A percentile compares a stretch with the other conserved stretches of the same genome.
Conservation (phyloP, 2,329 filamentous ascomycete species). For the Sclerotinia glacialis region DNA sequence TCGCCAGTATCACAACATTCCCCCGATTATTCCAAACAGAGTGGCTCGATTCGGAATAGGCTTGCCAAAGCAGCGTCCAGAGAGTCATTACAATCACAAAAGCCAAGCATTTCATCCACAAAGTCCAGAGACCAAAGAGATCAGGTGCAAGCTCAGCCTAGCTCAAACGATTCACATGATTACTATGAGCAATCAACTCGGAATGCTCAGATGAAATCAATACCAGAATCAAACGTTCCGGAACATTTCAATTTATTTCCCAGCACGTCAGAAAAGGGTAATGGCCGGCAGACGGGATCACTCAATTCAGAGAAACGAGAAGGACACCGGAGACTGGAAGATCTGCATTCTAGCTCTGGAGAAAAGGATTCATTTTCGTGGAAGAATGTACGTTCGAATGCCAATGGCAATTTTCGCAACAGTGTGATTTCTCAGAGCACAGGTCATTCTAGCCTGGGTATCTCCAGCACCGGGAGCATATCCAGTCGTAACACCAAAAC, state of each 20-base stretch:
- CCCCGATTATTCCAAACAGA: slow-evolving; percentile 22
- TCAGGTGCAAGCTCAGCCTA: not conserved
- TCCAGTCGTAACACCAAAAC: slow-evolving; percentile 38
- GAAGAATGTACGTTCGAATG: slow-evolving; percentile 33
- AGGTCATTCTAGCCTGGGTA: slow-evolving; percentile 25
- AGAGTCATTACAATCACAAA: slow-evolving; percentile 35
- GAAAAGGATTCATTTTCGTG: slow-evolving; percentile 30
- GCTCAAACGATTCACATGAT: slow-evolving; percentile 27
- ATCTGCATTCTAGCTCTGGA: slow-evolving; percentile 6
- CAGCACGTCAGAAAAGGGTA: not conserved
- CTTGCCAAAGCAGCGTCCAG: slow-evolving; percentile 33
- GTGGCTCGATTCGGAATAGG: slow-evolving; percentile 26
- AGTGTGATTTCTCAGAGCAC: slow-evolving; percentile 12
- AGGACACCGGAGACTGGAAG: slow-evolving; percentile 4
- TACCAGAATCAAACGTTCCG: slow-evolving; percentile 32
- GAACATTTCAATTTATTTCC: slow-evolving; percentile 18
- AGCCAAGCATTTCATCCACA: slow-evolving; percentile 30
- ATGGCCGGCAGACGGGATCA: not conserved
- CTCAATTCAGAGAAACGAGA: slow-evolving; percentile 7
- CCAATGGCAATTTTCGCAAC: slow-evolving; percentile 9
- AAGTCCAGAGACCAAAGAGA: slow-evolving; percentile 26
- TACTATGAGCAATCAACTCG: slow-evolving; percentile 33
- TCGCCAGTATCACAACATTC: slow-evolving; percentile 22
- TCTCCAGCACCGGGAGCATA: slow-evolving; percentile 36
- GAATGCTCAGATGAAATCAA: slow-evolving; percentile 31